phyloP scores from a whole-genome alignment of 2,329 filamentous ascomycete genomes.

The Apiospora aurea region DNA sequence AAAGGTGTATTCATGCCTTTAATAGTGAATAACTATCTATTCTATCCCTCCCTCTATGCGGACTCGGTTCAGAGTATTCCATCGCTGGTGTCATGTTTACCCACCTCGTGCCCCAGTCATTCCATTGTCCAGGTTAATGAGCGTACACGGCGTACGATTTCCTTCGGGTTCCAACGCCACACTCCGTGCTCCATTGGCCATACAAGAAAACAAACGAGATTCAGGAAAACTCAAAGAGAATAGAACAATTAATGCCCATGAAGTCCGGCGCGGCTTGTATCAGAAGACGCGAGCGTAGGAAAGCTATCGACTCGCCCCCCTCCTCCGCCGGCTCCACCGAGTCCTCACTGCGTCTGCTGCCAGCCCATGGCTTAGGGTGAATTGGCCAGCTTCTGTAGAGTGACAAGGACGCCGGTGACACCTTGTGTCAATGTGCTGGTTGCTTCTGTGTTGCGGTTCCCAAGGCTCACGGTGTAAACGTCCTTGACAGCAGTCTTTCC shows the following conservation, averaged over 20 bases:
- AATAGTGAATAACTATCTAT: neutral
- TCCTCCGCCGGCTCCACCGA: neutral
- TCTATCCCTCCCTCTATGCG: constrained; percentile 9
- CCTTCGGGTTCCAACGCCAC: constrained; percentile 13
- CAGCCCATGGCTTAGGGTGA: constrained; percentile 40
- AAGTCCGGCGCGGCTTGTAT: too few species aligned
- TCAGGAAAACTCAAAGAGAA: constrained; percentile 33
- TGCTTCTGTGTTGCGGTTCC: constrained; percentile 87
- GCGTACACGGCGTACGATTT: neutral
- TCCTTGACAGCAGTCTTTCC: constrained; percentile 66
- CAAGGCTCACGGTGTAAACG: constrained; percentile 86
- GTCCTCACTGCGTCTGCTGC: neutral
- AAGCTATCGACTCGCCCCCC: neutral
- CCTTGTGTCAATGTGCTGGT: constrained; percentile 87
- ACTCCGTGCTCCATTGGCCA: constrained; percentile 14
- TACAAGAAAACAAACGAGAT: constrained; percentile 26
- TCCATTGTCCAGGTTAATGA: neutral
- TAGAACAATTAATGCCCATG: neutral
- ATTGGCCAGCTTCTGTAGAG: constrained; percentile 58
- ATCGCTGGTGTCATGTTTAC: constrained; percentile 5
- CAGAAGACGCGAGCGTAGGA: neutral
- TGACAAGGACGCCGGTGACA: constrained; percentile 77
- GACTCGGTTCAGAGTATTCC: neutral
- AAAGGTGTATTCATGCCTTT: neutral
- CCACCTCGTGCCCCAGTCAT: neutral